Percentiles rank a stretch among this genome's conserved stretches.
These are phyloP conservation scores for Russula ochroleuca DNA, from an alignment of 768 basidiomycete genomes.

Conservation along the genomic window DNA sequence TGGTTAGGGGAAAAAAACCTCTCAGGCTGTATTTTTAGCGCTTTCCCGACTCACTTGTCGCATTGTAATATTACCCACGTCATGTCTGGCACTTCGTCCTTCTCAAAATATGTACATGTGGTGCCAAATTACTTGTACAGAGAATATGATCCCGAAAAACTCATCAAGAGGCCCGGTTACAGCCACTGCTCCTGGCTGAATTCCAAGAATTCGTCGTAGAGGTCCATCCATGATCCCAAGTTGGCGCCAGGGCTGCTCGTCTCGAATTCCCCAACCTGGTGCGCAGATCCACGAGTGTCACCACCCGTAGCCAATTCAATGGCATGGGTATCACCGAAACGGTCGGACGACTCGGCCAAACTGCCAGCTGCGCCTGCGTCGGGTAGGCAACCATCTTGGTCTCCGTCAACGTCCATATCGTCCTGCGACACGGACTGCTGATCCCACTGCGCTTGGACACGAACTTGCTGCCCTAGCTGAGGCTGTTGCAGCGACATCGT, in stretches of 20 bases:
- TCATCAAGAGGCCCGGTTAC: neutral
- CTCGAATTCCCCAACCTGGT: neutral
- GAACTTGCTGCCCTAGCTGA: no score
- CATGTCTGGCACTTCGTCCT: neutral
- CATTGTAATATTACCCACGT: neutral
- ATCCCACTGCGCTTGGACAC: no score
- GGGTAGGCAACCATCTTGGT: no score
- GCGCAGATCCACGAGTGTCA: neutral
- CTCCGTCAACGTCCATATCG: no score
- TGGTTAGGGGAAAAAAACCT: neutral
- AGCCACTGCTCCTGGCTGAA: no score
- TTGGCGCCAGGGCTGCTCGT: neutral
- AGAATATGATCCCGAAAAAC: neutral
- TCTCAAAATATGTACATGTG: neutral
- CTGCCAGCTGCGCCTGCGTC: no score
- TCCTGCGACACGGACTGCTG: no score
- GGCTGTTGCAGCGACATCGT: no score
- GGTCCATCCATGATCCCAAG: no score
- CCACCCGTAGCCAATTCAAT: neutral
- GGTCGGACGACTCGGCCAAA: no score
- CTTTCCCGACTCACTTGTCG: neutral
- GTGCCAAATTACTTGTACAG: neutral
- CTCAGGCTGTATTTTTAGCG: slow-evolving; percentile 15
- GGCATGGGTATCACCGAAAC: neutral
- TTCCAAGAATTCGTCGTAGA: no score